These are phyloP conservation scores for Backusella mclennaniae DNA, from an alignment of 192 early-diverging fungal species.

Conservation along the genomic window DNA sequence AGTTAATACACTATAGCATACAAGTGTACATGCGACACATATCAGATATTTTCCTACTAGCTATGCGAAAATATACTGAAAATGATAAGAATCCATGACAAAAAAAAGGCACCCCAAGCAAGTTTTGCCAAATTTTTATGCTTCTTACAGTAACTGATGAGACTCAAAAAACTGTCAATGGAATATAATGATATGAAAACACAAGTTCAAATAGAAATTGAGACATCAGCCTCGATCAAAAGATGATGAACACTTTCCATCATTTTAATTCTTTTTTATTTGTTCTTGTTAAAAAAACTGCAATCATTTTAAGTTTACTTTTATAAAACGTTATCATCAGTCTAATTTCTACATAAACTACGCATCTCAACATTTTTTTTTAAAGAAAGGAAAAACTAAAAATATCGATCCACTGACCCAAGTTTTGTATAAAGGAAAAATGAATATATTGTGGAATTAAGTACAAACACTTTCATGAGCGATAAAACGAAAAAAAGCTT, in stretches of 20 bases:
- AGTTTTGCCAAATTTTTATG: neutral
- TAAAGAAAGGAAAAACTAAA: too few species aligned
- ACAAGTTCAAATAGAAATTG: neutral
- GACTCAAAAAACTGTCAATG: neutral
- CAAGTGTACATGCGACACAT: neutral
- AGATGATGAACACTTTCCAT: neutral
- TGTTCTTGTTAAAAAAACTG: neutral
- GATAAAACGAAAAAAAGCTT: neutral
- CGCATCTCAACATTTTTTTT: neutral
- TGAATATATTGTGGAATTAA: neutral
- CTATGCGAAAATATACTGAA: neutral
- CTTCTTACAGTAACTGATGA: neutral
- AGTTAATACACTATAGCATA: neutral
- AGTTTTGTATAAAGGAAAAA: neutral
- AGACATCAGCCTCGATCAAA: neutral
- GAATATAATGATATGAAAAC: neutral
- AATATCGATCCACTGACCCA: neutral
- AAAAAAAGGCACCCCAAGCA: neutral
- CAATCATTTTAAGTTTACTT: neutral
- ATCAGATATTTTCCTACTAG: neutral
- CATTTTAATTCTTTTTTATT: neutral
- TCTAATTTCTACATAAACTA: slow-evolving; percentile 7
- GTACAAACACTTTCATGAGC: neutral
- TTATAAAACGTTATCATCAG: neutral
- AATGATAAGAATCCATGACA: neutral